Conservation (phyloP, 2,329 filamentous ascomycete genomes). For the Xylaria hypoxylon region DNA sequence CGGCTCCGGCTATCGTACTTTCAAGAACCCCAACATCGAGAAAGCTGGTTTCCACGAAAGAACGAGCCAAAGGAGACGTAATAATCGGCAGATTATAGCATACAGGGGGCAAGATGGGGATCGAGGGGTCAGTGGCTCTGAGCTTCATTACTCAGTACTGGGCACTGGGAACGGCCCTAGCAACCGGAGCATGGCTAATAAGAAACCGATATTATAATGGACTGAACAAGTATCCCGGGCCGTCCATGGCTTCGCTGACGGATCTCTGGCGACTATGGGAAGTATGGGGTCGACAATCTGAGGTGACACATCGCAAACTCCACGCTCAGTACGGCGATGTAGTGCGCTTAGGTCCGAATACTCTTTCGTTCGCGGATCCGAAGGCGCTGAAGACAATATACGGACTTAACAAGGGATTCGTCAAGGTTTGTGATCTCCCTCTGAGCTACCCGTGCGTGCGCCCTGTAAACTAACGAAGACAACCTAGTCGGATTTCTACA, state of each 20-base stretch:
- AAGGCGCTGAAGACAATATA: conserved; percentile 81
- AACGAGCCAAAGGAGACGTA: conserved; percentile 14
- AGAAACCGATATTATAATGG: conserved; percentile 66
- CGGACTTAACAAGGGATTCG: conserved; percentile 82
- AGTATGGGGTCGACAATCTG: conserved; percentile 72
- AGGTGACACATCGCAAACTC: conserved; percentile 74
- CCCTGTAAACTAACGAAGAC: conserved; percentile 26
- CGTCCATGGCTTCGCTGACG: conserved; percentile 73
- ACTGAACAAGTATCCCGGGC: conserved; percentile 78
- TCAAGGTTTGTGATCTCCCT: conserved; percentile 68
- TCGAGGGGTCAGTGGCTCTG: conserved; percentile 49
- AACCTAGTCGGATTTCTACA: conserved; percentile 79
- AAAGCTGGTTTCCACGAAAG: neutral
- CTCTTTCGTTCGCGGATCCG: conserved; percentile 78
- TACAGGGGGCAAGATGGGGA: conserved; percentile 27
- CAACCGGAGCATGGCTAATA: conserved; percentile 57
- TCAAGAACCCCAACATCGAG: neutral
- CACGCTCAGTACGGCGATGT: conserved; percentile 79
- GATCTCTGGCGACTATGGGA: conserved; percentile 82
- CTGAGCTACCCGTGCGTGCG: neutral
- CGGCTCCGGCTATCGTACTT: neutral
- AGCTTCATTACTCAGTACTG: conserved; percentile 57
- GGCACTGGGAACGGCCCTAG: conserved; percentile 53
- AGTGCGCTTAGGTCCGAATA: conserved; percentile 80
- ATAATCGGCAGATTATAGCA: conserved; percentile 22